Evolutionary conservation across 2,329 filamentous ascomycete genomes (phyloP).

Genomic region (Xylaria digitata): DNA sequence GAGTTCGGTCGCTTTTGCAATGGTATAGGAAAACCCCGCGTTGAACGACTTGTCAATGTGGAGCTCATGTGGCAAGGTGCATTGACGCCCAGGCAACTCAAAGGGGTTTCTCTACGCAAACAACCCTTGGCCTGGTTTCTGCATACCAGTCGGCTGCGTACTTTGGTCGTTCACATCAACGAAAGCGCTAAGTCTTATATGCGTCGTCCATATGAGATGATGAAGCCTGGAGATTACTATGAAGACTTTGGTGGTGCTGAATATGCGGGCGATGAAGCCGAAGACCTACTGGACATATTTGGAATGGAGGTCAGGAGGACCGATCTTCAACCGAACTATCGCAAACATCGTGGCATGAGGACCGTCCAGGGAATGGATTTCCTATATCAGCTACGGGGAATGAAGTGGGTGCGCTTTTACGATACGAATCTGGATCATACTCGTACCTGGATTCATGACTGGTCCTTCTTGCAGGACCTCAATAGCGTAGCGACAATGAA

Average conservation of each 20-base stretch:
- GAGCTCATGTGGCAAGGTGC: conserved; percentile 55
- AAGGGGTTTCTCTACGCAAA: conserved; percentile 53
- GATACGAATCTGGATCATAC: conserved; percentile 49
- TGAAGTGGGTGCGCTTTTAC: conserved; percentile 56
- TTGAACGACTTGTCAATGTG: conserved; percentile 58
- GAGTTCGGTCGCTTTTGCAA: conserved; percentile 61
- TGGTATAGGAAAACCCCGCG: conserved; percentile 54
- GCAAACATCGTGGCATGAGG: conserved; percentile 53
- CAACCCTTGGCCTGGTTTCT: conserved; percentile 52
- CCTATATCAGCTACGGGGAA: conserved; percentile 57
- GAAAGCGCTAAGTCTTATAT: conserved; percentile 50
- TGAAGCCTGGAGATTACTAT: conserved; percentile 4
- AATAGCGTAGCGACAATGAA: conserved; percentile 41
- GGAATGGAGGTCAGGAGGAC: conserved; percentile 46
- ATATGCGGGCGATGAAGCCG: background rate
- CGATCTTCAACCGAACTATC: conserved; percentile 54
- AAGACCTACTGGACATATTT: conserved; percentile 31
- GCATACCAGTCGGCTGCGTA: conserved; percentile 55
- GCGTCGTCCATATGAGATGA: conserved; percentile 55
- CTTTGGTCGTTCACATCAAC: conserved; percentile 54
- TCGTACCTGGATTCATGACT: conserved; percentile 47
- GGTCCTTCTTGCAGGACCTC: conserved; percentile 51
- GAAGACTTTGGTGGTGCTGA: conserved; percentile 35
- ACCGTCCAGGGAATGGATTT: conserved; percentile 59
- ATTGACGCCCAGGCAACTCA: conserved; percentile 8